A percentile compares a stretch with the other conserved stretches of the same genome.
These are phyloP conservation scores for Solanum pimpinellifolium DNA, from an alignment of 257 asterid genomes.

Conservation along the genomic window DNA sequence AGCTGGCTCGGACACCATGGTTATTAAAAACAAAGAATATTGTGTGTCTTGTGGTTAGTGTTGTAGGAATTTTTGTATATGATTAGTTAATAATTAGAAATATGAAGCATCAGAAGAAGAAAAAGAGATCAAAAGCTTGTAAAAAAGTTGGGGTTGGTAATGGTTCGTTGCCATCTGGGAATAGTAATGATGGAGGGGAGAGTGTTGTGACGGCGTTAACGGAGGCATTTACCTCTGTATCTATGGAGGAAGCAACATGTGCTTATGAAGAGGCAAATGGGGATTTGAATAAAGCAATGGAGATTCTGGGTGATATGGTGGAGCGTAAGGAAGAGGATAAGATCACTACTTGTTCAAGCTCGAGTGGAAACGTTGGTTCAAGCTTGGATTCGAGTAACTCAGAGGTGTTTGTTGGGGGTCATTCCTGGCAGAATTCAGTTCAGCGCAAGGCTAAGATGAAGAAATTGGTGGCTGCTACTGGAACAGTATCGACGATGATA, in stretches of 20 bases:
- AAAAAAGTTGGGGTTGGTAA: slow-evolving; percentile 9
- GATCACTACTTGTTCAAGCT: slow-evolving; percentile 56
- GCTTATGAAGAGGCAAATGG: slow-evolving; percentile 39
- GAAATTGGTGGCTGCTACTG: slow-evolving; percentile 67
- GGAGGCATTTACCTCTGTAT: slow-evolving; percentile 37
- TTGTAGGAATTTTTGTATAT: neutral
- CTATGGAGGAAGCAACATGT: slow-evolving; percentile 40
- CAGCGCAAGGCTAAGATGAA: slow-evolving; percentile 37
- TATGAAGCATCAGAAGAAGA: slow-evolving; percentile 49
- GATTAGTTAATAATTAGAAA: neutral
- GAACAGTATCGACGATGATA: slow-evolving; percentile 59
- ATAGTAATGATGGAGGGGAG: slow-evolving; percentile 7
- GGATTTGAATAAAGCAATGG: slow-evolving; percentile 39
- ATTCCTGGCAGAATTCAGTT: slow-evolving; percentile 20
- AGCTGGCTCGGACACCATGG: neutral
- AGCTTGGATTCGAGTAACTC: slow-evolving; percentile 46
- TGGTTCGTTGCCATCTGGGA: neutral
- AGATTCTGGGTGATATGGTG: slow-evolving; percentile 14
- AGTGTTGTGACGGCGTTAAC: slow-evolving; percentile 17
- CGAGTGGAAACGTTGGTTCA: slow-evolving; percentile 49
- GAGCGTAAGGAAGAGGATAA: slow-evolving; percentile 44
- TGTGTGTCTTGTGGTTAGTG: neutral
- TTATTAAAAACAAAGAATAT: neutral
- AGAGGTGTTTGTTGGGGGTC: slow-evolving; percentile 25
- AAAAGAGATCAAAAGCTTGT: slow-evolving; percentile 43